phyloP scores from a whole-genome alignment of 371 early-diverging fungal species.

The Circinella minor region DNA sequence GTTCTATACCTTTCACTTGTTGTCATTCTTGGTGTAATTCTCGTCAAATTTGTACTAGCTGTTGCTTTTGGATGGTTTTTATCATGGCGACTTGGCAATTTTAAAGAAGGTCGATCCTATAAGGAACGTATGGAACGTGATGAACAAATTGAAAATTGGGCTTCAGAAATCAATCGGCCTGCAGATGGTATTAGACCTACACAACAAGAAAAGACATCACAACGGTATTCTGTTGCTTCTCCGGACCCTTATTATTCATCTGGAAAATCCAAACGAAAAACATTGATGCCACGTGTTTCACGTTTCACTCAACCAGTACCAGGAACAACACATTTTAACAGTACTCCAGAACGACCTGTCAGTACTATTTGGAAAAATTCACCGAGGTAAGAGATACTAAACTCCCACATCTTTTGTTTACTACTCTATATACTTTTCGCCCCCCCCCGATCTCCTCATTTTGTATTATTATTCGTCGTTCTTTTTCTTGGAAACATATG shows the following conservation, averaged over 20 bases:
- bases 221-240: constrained; percentile 5
- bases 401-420: too few species aligned
- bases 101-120: constrained; percentile 49
- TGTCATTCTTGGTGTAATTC: constrained; percentile 62
- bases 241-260: constrained; percentile 21
- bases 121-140: constrained; percentile 61
- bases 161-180: constrained; percentile 52
- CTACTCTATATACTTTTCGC: too few species aligned
- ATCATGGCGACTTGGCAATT: constrained; percentile 65
- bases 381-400: constrained; percentile 24
- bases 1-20: constrained; percentile 59
- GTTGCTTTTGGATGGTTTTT: constrained; percentile 80
- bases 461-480: too few species aligned
- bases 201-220: constrained; percentile 13
- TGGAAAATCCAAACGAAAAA: constrained; percentile 24
- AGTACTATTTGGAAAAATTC: constrained; percentile 44
- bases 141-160: constrained; percentile 67
- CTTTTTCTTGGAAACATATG: too few species aligned
- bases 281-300: constrained; percentile 47
- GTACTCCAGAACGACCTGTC: constrained; percentile 26
- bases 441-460: too few species aligned
- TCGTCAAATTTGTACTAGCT: constrained; percentile 74
- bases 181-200: constrained; percentile 38
- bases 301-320: constrained; percentile 49
- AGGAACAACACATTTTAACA: constrained; percentile 46